Conservation (phyloP, 768 basidiomycete species). For the Coprinopsis strossmayeri region DNA sequence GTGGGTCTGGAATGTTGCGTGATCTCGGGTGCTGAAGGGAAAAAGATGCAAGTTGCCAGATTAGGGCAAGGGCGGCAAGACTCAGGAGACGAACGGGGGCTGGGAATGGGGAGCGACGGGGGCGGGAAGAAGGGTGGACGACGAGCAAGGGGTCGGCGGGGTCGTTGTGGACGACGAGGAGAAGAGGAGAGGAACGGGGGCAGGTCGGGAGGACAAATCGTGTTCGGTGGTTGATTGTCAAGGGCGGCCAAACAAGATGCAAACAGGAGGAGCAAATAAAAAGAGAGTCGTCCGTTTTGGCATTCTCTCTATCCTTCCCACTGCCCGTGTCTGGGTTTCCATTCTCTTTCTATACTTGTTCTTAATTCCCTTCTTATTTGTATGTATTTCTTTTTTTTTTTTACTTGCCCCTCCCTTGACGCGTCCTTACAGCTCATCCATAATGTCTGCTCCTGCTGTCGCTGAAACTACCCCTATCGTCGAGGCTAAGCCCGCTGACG, state of each 20-base stretch:
- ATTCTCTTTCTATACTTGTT: conserved; percentile 47
- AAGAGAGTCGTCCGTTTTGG: conserved; percentile 33
- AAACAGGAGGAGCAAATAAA: conserved; percentile 41
- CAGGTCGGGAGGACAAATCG: not conserved
- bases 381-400: conserved; percentile 19
- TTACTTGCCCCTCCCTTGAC: conserved; percentile 12
- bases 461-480: conserved; percentile 38
- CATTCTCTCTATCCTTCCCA: conserved; percentile 38
- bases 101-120: not conserved
- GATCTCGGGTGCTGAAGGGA: conserved; percentile 28
- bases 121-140: not conserved
- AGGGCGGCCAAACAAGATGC: conserved; percentile 30
- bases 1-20: conserved; percentile 23
- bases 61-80: conserved; percentile 17
- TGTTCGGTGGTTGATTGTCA: conserved; percentile 11
- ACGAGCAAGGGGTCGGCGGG: not conserved
- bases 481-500: conserved; percentile 37
- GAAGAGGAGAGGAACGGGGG: conserved; percentile 9
- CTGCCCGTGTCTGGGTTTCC: conserved; percentile 37
- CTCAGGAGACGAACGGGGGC: conserved; percentile 6
- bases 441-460: conserved; percentile 81
- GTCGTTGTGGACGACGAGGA: not conserved
- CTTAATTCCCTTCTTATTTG: conserved; percentile 48
- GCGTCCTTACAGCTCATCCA: conserved; percentile 43
- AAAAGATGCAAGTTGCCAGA: conserved; percentile 24